Evolutionary conservation across 192 early-diverging fungal genomes (phyloP), one percentile per base, ranked within the genome.

Genomic region (Coemansia sp.): DNA sequence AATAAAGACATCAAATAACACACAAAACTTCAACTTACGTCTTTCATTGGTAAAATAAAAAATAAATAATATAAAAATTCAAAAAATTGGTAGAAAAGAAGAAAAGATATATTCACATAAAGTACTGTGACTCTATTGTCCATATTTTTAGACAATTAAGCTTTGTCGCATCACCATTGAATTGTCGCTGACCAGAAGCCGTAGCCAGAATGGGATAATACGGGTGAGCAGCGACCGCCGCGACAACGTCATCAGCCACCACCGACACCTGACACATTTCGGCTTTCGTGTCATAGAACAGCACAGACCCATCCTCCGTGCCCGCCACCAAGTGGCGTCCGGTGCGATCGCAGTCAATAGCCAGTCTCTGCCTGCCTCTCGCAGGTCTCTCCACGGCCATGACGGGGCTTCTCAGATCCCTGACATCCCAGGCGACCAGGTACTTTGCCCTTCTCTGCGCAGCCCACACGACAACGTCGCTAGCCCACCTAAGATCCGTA

Each of bases 351-450:
- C 93, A 73, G 63, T 88, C 89, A 84, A 94, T 92, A 3, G 56
- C 60, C 58, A 94, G 73, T 12, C 93, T 83, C 69, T 94, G 93
- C 63, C 89, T 90, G 3, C 47, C 47, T 7, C n/a, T 2, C 18
- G 20, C 50, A 9, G n/a, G n/a, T 13, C 50, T 53, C 50, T 53
- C 50, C 7, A 90, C 43, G 1, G 76, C 70, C 22, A 77, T 76
- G 22, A 90, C 63, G 0, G 91, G 80, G 18, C 89, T 82, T 0
- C 87, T 87, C 55, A 92, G 83, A 47, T 95, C 88, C 1, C 94
- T 78, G 18, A 92, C 85, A 73, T 95, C 94, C 92, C 94, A 94
- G 27, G 87, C 91, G 1, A 85, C 77, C 16, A 95, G 85, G 30
- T 59, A 53, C n/a, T 75, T 30, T 5, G 86, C 72, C 37, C 86